Evolutionary conservation across 257 asterid species (phyloP).

Genomic region (Ilex asprella): DNA sequence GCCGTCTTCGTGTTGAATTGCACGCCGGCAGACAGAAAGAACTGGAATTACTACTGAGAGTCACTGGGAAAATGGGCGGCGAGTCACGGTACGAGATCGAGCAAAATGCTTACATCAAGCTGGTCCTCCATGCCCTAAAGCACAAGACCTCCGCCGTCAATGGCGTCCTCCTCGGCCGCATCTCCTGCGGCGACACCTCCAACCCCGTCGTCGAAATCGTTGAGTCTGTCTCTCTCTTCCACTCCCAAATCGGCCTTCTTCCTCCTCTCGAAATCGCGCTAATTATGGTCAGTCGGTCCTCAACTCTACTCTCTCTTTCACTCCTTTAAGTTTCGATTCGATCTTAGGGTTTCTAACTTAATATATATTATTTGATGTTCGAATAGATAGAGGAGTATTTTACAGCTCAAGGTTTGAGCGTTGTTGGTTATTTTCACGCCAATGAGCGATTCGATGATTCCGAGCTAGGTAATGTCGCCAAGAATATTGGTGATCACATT

Average conservation of each 20-base stretch:
- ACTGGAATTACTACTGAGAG: no score
- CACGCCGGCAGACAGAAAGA: not conserved
- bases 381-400: conserved; percentile 83
- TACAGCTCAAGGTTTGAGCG: conserved; percentile 63
- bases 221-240: conserved; percentile 90
- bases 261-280: conserved; percentile 94
- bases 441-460: conserved; percentile 80
- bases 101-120: not conserved
- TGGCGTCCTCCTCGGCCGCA: not conserved
- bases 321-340: conserved; percentile 1
- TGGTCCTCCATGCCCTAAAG: not conserved
- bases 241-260: conserved; percentile 86
- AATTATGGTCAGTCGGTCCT: conserved; percentile 45
- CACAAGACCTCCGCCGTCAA: not conserved
- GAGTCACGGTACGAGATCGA: not conserved
- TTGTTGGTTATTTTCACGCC: conserved; percentile 94
- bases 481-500: conserved; percentile 90
- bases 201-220: conserved; percentile 48
- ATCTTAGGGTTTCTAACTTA: conserved; percentile 4
- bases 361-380: conserved; percentile 2
- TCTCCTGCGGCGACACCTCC: conserved; percentile 15
- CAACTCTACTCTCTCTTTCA: not conserved
- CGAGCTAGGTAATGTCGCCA: conserved; percentile 67
- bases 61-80: not conserved
- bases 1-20: not conserved